Evolutionary conservation across 2,329 filamentous ascomycete species (phyloP).

Genomic region (Phaeophleospora eucalypticola): DNA sequence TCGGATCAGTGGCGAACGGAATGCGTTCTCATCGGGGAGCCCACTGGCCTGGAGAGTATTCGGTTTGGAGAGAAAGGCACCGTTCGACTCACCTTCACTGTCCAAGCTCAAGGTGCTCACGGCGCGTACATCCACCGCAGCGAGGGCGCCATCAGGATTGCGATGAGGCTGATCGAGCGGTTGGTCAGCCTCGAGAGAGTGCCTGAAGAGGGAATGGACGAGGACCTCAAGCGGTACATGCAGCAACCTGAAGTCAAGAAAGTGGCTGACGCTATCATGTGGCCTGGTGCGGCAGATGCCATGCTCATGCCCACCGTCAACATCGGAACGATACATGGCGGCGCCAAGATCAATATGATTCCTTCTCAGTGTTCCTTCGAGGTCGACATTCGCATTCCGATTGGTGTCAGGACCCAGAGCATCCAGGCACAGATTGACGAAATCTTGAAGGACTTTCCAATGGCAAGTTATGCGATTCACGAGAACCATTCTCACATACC

Average conservation of each 20-base stretch:
- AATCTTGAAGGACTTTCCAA: constrained; percentile 29
- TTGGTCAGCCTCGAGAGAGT: constrained; percentile 32
- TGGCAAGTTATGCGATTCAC: constrained; percentile 29
- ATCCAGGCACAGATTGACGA: constrained; percentile 30
- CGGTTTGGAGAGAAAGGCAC: constrained; percentile 44
- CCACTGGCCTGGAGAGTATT: constrained; percentile 37
- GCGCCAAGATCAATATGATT: constrained; percentile 43
- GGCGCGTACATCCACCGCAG: constrained; percentile 40
- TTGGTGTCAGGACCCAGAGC: constrained; percentile 32
- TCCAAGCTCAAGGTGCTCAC: constrained; percentile 35
- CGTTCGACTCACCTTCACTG: constrained; percentile 36
- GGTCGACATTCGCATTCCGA: constrained; percentile 39
- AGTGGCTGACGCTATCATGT: constrained; percentile 37
- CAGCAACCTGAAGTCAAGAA: constrained; percentile 28
- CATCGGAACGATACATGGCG: constrained; percentile 40
- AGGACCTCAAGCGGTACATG: constrained; percentile 30
- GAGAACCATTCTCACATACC: constrained; percentile 35
- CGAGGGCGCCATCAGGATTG: constrained; percentile 38
- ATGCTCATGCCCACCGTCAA: constrained; percentile 38
- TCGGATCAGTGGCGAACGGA: constrained; percentile 35
- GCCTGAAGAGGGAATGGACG: constrained; percentile 24
- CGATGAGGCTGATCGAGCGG: constrained; percentile 29
- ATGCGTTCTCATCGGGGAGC: constrained; percentile 40
- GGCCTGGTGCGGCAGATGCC: constrained; percentile 32
- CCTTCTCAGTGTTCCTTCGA: constrained; percentile 38